Percentiles rank a stretch among this genome's conserved stretches.
Conservation (phyloP, 176 grass and related monocot species). For the Typha latifolia region DNA sequence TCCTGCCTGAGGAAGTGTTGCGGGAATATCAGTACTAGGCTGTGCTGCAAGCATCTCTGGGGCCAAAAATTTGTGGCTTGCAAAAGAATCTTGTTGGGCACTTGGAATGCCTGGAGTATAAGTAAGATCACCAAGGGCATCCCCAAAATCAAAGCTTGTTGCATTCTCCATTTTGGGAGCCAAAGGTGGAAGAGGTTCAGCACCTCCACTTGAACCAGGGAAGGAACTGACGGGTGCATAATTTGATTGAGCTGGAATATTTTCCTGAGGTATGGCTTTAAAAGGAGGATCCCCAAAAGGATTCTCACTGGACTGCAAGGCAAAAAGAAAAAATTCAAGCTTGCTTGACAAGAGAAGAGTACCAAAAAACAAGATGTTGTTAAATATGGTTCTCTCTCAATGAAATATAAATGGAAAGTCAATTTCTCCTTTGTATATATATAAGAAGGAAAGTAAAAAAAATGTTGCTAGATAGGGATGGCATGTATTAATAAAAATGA, state of each 20-base stretch:
- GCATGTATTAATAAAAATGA: too few relatives aligned
- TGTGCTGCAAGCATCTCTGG: constrained; percentile 11
- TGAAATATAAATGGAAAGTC: too few relatives aligned
- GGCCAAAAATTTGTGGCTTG: constrained; percentile 18
- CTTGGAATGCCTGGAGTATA: constrained; percentile 32
- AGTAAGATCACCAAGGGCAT: constrained; percentile 54
- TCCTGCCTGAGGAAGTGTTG: constrained; percentile 28
- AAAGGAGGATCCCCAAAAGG: constrained; percentile 91
- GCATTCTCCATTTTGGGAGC: constrained; percentile 26
- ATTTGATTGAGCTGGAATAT: constrained; percentile 29
- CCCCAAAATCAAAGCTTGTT: constrained; percentile 64
- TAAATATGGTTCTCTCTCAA: too few relatives aligned
- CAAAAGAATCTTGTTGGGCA: constrained; percentile 44
- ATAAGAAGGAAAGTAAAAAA: too few relatives aligned
- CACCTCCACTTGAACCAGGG: constrained; percentile 11
- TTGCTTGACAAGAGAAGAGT: not conserved
- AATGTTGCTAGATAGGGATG: too few relatives aligned
- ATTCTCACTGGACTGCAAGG: constrained; percentile 33
- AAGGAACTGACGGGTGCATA: constrained; percentile 39
- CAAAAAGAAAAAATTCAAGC: constrained; percentile 11
- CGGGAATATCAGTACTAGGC: not conserved
- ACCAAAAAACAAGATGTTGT: too few relatives aligned
- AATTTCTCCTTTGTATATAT: too few relatives aligned
- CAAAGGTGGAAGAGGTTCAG: constrained; percentile 11
- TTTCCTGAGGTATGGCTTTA: constrained; percentile 52